Base-by-base conservation (phyloP, 2,329 filamentous ascomycete species). In the Penicillium sp. region DNA sequence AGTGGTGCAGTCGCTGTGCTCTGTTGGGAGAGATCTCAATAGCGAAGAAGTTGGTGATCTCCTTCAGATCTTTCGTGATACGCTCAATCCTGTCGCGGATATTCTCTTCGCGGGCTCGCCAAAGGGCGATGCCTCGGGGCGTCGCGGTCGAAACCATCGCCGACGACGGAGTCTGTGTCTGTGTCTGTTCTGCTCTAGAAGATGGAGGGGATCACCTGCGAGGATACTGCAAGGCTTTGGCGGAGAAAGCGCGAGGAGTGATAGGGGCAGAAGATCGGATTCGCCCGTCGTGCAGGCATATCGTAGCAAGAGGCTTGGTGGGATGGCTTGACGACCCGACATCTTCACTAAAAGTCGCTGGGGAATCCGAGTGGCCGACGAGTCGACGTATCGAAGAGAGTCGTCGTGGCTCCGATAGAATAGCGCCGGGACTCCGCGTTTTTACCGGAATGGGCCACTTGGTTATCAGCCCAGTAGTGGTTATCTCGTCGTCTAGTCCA, bases 31-130 rank as follows among this genome's bases (percentile, higher is more conserved):
- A 77, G 26, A 72, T 65, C 1, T 59, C 58, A 43, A 79, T 68
- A 35, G 69, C 72, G 58, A 77, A 77, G 50, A 75, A 78, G 1
- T 55, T 57, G 7, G 68, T 55, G 2, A 80, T 58, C n/a, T 77
- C 70, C 6, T 59, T 45, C 2, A 76, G 44, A 40, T 80, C 77
- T 21, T 63, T 60, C 2, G 53, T 56, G 3, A 78, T 62, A 7
- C 72, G 68, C 7, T 64, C 54, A 10, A 77, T 68, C 15, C 69
- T 65, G 27, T 73, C 67, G 21, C 59, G 48, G 52, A 74, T 65
- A 2, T 56, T 58, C 39, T 69, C 64, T 2, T 5, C 14, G 8
- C 40, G 41, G 5, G 33, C 28, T 15, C 18, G 34, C 13, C 36
- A 32, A 23, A 48, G 11, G 25, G 42, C 29, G 6, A 42, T 21